phyloP scores from a whole-genome alignment of 192 early-diverging fungal genomes.

The Dissophora globulifera region DNA sequence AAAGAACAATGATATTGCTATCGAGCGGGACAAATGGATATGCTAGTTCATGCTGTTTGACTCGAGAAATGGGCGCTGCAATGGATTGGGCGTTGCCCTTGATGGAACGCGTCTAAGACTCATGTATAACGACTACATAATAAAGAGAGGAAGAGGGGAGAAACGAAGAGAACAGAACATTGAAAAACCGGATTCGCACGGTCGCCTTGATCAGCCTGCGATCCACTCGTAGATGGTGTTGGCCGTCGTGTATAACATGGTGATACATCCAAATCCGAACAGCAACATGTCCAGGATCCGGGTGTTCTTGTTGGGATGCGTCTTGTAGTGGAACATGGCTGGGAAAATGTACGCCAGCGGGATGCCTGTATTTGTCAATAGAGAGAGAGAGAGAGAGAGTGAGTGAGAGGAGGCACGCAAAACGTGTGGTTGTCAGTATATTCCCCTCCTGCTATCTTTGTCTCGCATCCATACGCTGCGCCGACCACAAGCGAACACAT shows the following conservation, averaged over 20 bases:
- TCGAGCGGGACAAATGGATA: too few relatives aligned
- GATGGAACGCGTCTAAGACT: too few relatives aligned
- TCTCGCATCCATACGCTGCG: too few relatives aligned
- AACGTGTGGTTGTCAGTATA: not conserved
- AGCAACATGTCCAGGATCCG: conserved; percentile 69
- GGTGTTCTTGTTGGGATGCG: conserved; percentile 62
- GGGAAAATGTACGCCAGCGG: conserved; percentile 89
- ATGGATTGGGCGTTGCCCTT: too few relatives aligned
- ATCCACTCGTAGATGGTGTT: conserved; percentile 77
- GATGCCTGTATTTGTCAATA: conserved; percentile 57
- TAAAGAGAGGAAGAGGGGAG: not conserved
- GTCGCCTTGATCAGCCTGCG: not conserved
- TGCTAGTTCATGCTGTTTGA: too few relatives aligned
- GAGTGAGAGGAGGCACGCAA: not conserved
- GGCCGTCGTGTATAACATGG: conserved; percentile 84
- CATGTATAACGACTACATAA: too few relatives aligned
- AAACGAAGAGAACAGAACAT: too few relatives aligned
- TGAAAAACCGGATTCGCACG: too few relatives aligned
- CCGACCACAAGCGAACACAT: too few relatives aligned
- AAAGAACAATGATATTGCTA: too few relatives aligned
- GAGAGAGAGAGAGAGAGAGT: not conserved
- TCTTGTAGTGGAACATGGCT: conserved; percentile 82
- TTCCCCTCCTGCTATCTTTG: not conserved
- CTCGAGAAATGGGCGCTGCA: too few relatives aligned
- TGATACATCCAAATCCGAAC: conserved; percentile 73